A percentile compares a stretch with the other conserved stretches of the same genome.
Conservation (phyloP, 768 basidiomycete species). For the Porphyrellus cyaneotinctus region DNA sequence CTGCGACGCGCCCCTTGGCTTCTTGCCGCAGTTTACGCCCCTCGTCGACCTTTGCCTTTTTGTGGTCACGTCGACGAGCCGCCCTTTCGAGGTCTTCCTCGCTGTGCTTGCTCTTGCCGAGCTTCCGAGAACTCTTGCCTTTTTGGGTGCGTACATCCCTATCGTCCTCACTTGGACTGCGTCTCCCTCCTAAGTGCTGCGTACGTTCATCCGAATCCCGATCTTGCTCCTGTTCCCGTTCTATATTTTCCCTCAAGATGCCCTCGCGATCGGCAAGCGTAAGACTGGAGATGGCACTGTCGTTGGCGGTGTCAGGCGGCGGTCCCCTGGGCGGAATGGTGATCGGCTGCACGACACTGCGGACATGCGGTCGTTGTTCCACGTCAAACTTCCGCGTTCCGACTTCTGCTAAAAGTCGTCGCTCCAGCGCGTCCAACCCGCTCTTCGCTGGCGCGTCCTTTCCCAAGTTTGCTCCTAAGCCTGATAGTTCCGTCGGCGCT, state of each 20-base stretch:
- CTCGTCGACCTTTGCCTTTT: slow-evolving; percentile 35
- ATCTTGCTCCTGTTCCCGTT: slow-evolving; percentile 28
- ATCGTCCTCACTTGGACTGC: slow-evolving; percentile 30
- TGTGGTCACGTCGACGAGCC: slow-evolving; percentile 25
- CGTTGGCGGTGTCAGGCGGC: slow-evolving; percentile 31
- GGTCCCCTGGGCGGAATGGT: slow-evolving; percentile 32
- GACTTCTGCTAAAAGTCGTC: slow-evolving; percentile 63
- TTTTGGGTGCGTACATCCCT: slow-evolving; percentile 30
- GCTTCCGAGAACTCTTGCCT: slow-evolving; percentile 20
- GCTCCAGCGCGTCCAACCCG: slow-evolving; percentile 72
- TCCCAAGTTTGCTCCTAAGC: slow-evolving; percentile 22
- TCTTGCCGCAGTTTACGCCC: slow-evolving; percentile 38
- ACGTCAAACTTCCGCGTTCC: slow-evolving; percentile 53
- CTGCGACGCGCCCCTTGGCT: slow-evolving; percentile 70
- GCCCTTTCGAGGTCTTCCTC: slow-evolving; percentile 26
- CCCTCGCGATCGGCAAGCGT: slow-evolving; percentile 35
- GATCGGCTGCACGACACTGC: slow-evolving; percentile 38
- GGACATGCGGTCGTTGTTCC: slow-evolving; percentile 33
- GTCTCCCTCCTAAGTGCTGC: slow-evolving; percentile 25
- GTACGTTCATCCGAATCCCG: slow-evolving; percentile 32
- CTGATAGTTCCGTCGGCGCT: slow-evolving; percentile 27
- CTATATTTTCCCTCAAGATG: slow-evolving; percentile 10
- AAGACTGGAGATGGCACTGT: slow-evolving; percentile 47
- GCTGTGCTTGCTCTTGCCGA: slow-evolving; percentile 25
- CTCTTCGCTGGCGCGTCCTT: slow-evolving; percentile 36